These are phyloP conservation scores for Nicotiana noctiflora DNA, from an alignment of 257 asterid species.

Conservation along the genomic window DNA sequence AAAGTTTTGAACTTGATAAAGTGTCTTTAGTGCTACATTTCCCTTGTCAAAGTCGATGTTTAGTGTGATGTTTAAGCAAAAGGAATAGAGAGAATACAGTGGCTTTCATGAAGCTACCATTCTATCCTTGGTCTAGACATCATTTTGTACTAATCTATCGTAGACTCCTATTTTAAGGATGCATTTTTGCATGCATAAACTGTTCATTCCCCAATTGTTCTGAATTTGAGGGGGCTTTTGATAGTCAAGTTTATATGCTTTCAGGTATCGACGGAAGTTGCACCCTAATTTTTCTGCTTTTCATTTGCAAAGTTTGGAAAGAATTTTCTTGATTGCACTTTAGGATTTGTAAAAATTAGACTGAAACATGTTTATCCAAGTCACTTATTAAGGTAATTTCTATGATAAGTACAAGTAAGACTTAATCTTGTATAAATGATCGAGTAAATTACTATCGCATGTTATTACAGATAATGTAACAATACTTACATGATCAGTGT, in stretches of 20 bases:
- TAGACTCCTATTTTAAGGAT: not conserved
- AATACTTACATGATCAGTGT: no score
- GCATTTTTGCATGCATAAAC: not conserved
- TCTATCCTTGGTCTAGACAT: not conserved
- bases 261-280: not conserved
- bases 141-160: not conserved
- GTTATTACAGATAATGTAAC: no score
- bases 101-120: not conserved
- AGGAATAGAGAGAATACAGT: not conserved
- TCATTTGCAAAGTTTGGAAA: not conserved
- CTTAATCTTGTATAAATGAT: no score
- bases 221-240: not conserved
- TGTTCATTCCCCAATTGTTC: not conserved
- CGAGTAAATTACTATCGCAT: no score
- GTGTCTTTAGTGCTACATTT: not conserved
- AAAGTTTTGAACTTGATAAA: not conserved
- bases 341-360: not conserved
- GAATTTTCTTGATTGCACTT: not conserved
- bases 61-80: not conserved
- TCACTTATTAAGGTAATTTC: no score
- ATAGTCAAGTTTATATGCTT: not conserved
- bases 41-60: not conserved
- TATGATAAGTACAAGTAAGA: no score
- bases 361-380: no score
- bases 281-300: not conserved